Base-by-base conservation (phyloP, 768 basidiomycete species). In the Auriscalpium vulgare region DNA sequence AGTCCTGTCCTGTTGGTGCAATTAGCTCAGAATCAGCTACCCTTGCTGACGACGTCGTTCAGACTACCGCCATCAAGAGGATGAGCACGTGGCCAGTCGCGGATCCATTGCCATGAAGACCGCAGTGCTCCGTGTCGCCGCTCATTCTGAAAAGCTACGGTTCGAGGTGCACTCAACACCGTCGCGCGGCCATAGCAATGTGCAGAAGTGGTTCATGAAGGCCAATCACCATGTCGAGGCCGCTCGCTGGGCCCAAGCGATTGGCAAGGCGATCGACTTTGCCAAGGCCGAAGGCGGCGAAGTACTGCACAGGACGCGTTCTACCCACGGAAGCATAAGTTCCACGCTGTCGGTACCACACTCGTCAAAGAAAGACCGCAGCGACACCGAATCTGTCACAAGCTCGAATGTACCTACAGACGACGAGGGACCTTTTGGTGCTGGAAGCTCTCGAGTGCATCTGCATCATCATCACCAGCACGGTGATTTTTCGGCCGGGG, bases 181-280 rank as follows among this genome's bases (percentile, higher is more conserved):
- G 1, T 71, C 76, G 4, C 73, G 77, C 14, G 75, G 78, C 3
- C 72, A 77, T 45, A 66, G 74, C 14, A 71, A 72, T 5, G 70
- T 73, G 0, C 84, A 88, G 63, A 89, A 84, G 68, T 91, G 90
- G 90, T 87, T 86, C 67, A 76, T 93, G 69, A 87, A 85, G 55
- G 87, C 88, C 0, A 88, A 84, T 59, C 92, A 97, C 63, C 91
- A 88, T 0, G 90, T 89, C 6, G 95, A 97, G 69, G 91, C 91
- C 5, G 78, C 86, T 4, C 78, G 94, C 10, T 97, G 95, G 95
- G 82, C 83, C 2, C 82, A 87, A 56, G 87, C 86, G 0, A 79
- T 97, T 48, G 70, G 72, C 16, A 80, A 79, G 65, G 85, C 83
- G 59, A 85, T 93, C 56, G 88, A 92, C 36, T 86, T 83, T 77